Conservation (phyloP, 257 asterid species). For the Ligustrum vulgare region DNA sequence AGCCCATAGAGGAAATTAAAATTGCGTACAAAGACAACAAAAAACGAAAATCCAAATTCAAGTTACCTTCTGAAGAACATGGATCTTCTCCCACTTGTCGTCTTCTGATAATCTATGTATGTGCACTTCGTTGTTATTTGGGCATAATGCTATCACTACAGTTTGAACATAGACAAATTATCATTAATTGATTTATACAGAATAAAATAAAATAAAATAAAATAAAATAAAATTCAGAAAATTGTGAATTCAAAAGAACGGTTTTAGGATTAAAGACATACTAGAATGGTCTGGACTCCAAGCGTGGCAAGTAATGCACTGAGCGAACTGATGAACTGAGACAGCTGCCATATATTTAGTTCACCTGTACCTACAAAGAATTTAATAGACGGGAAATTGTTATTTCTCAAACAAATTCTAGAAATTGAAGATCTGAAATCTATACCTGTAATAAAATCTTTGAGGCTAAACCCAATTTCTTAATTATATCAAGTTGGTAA, state of each 20-base stretch:
- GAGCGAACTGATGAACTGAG: constrained; percentile 82
- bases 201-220: not conserved
- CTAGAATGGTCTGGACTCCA: constrained; percentile 96
- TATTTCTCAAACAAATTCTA: not conserved
- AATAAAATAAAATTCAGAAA: not conserved
- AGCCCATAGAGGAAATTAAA: not conserved
- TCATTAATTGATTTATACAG: constrained; percentile 7
- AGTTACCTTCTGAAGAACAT: constrained; percentile 86
- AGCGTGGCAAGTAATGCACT: constrained; percentile 86
- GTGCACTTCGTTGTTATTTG: constrained; percentile 88
- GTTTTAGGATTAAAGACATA: constrained; percentile 19
- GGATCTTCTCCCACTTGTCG: constrained; percentile 96
- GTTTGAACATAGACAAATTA: constrained; percentile 19
- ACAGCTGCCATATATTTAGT: constrained; percentile 66
- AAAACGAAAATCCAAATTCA: not conserved
- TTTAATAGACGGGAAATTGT: not conserved
- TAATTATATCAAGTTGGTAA: not conserved
- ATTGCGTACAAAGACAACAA: too few relatives aligned
- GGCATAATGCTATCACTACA: constrained; percentile 90
- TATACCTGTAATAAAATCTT: not conserved
- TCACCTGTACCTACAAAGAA: constrained; percentile 13
- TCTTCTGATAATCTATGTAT: constrained; percentile 67
- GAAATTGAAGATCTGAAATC: constrained; percentile 1
- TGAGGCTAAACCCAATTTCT: constrained; percentile 13
- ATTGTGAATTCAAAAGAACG: not conserved